Conservation (phyloP, 2,329 filamentous ascomycete species). For the Ceratocystis ficicola region DNA sequence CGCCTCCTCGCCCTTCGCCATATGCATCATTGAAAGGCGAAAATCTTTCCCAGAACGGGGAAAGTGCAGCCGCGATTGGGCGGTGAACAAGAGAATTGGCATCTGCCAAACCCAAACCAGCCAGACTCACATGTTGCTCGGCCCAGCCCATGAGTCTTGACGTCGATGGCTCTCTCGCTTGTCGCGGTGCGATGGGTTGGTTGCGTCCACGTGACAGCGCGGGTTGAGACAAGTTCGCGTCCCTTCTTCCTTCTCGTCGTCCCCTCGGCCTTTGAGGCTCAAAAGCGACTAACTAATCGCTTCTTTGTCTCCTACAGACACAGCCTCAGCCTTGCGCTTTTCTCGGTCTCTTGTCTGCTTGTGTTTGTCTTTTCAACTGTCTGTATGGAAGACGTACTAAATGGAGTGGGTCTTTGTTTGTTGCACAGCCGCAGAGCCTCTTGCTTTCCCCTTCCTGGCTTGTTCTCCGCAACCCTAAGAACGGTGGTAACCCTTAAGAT, state of each 20-base stretch:
- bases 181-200: neutral
- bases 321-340: conserved; percentile 1
- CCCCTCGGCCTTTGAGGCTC: neutral
- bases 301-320: neutral
- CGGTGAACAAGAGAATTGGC: neutral
- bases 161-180: neutral
- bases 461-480: neutral
- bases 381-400: neutral
- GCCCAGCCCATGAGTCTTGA: too few species aligned
- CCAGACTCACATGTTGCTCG: neutral
- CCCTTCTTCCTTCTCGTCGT: neutral
- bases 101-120: neutral
- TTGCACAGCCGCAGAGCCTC: conserved; percentile 15
- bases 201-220: neutral
- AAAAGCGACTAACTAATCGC: neutral
- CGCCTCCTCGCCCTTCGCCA: neutral
- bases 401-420: neutral
- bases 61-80: neutral
- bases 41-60: neutral
- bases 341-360: neutral
- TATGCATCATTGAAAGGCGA: neutral
- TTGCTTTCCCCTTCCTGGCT: neutral
- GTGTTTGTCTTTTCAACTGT: neutral
- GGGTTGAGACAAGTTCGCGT: neutral
- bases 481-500: neutral